Conservation (phyloP, 2,329 filamentous ascomycete species). For the Calonectria multiphialidica region DNA sequence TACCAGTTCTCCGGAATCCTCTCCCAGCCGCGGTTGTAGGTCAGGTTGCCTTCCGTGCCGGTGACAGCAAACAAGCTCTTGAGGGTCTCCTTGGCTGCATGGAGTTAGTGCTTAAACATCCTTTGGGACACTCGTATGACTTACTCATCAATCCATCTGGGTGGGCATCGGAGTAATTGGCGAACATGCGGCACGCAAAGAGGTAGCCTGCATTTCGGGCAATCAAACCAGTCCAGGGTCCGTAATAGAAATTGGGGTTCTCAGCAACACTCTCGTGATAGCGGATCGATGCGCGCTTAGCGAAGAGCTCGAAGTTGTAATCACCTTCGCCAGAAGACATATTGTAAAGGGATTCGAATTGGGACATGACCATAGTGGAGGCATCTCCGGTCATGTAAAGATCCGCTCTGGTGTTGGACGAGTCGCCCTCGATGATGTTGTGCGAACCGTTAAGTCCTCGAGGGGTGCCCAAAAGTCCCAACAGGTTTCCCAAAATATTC, state of each 20-base stretch:
- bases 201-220: constrained; percentile 59
- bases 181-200: constrained; percentile 56
- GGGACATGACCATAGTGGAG: constrained; percentile 61
- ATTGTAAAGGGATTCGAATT: constrained; percentile 50
- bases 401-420: constrained; percentile 61
- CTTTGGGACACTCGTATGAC: not conserved
- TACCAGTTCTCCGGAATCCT: constrained; percentile 66
- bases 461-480: constrained; percentile 57
- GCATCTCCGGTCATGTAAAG: constrained; percentile 64
- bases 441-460: constrained; percentile 60
- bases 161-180: constrained; percentile 57
- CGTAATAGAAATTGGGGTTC: constrained; percentile 67
- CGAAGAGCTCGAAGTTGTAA: constrained; percentile 54
- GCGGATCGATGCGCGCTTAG: constrained; percentile 47
- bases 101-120: not conserved
- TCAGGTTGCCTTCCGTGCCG: constrained; percentile 51
- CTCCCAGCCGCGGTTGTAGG: constrained; percentile 60
- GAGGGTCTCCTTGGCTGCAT: constrained; percentile 50
- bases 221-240: constrained; percentile 61
- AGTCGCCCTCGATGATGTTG: constrained; percentile 67
- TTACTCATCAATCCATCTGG: constrained; percentile 46
- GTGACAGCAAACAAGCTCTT: constrained; percentile 60
- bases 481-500: constrained; percentile 56
- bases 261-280: constrained; percentile 59
- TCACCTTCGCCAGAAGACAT: constrained; percentile 14